Base-by-base conservation (phyloP, 2,329 filamentous ascomycete genomes). In the Torrubiellomyces zombiae region DNA sequence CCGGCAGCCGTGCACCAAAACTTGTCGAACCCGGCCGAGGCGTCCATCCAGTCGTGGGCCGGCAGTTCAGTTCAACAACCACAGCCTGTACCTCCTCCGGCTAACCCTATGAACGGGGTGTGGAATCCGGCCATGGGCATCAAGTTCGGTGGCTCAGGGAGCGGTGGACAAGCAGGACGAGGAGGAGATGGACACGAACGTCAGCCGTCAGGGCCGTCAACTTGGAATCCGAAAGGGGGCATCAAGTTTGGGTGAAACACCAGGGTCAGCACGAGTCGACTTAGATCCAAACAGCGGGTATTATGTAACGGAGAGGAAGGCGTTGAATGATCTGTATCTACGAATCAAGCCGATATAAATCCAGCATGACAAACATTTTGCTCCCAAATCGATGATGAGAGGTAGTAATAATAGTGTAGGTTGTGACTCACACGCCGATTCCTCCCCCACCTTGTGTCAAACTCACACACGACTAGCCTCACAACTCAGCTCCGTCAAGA, bases 121-220 rank as follows among this genome's bases (percentile, higher is more conserved):
- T 93, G 83, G 83, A 74, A 69, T 28, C 80, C 82, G 1, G 73
- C 75, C 3, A 74, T 80, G 60, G 78, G 76, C 0, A 89, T 92
- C 39, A 74, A 72, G 29, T 92, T 93, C 47, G 68, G 67, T 1
- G 62, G 54, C 53, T 10, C 33, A 27, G 27, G 38, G 11, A 20
- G 28, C 9, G 25, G 31, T 20, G 9, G 36, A 29, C 14, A 31
- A 11, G 29, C 35, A 12, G 33, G 44, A 19, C 19, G 39, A 36
- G 26, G 32, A 38, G 16, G 42, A 37, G 11, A 36, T 35, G 24
- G 21, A 14, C 11, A 37, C 39, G 28, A 33, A 33, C 32, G 31
- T 31, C 29, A 35, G 34, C 18, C n/a, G n/a, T n/a, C n/a, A n/a
- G 25, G 38, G 3, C 41, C 40, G 2, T 58, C 60, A 18, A 63